Evolutionary conservation across 768 basidiomycete genomes (phyloP).

Genomic region (Artomyces pyxidatus): DNA sequence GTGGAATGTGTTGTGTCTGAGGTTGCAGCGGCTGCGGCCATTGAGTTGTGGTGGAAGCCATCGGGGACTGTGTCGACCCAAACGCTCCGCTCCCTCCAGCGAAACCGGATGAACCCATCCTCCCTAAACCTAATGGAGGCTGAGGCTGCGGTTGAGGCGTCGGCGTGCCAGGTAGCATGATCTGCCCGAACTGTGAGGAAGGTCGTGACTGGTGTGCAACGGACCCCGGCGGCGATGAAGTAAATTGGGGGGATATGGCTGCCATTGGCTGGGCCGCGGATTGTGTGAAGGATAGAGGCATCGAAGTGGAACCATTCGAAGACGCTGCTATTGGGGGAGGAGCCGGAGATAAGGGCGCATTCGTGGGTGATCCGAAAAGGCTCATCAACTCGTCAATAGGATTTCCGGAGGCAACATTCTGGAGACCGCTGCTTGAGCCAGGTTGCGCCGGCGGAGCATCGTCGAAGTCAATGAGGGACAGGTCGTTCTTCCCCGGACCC

Average conservation of each 20-base stretch:
- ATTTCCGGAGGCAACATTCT: slow-evolving; percentile 18
- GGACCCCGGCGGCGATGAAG: slow-evolving; percentile 3
- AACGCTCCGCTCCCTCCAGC: neutral
- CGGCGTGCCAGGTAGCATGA: slow-evolving; percentile 15
- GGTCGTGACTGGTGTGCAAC: neutral
- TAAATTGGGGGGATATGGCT: slow-evolving; percentile 3
- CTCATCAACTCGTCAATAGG: slow-evolving; percentile 52
- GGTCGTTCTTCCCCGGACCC: slow-evolving; percentile 26
- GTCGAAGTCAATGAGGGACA: slow-evolving; percentile 75
- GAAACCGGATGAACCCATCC: slow-evolving; percentile 1
- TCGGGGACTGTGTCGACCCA: neutral
- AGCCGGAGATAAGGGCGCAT: neutral
- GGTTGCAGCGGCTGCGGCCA: slow-evolving; percentile 8
- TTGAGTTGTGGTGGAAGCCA: neutral
- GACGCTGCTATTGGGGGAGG: slow-evolving; percentile 1
- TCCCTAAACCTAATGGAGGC: slow-evolving; percentile 1
- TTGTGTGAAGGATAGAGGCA: neutral
- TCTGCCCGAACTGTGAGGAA: slow-evolving; percentile 11
- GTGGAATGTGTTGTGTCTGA: slow-evolving; percentile 7
- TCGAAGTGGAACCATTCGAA: neutral
- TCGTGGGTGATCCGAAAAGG: slow-evolving; percentile 38
- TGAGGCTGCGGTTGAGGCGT: slow-evolving; percentile 9
- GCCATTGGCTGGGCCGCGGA: neutral
- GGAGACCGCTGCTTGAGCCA: slow-evolving; percentile 15
- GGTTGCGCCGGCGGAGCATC: slow-evolving; percentile 30